Base-by-base conservation (phyloP, 2,329 filamentous ascomycete genomes). In the Neophaeococcomyces aloes region DNA sequence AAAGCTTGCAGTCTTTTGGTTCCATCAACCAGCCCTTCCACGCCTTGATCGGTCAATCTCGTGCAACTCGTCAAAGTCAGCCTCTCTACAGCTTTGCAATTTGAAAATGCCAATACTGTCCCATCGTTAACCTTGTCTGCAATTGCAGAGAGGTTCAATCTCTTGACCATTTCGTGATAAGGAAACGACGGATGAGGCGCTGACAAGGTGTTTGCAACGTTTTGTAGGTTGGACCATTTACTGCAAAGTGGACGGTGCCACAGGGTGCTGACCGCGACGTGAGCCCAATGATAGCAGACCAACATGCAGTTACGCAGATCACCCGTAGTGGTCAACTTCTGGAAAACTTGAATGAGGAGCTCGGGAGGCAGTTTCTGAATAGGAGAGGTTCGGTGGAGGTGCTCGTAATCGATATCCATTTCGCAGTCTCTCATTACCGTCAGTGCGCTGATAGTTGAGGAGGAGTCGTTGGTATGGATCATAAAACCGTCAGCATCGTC, bases 401-500 rank as follows among this genome's bases (percentile, higher is more conserved):
- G 78, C 41, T 67, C 65, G 7, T 67, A 51, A 19, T 57, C 49
- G 29, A 58, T 44, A 32, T 61, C 57, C 51, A 78, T 78, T 59
- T 74, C 80, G 75, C 80, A 82, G 57, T 86, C 83, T 58, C 80
- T 79, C 47, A 86, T 74, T 48, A 83, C 82, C 35, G 83, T 83
- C 27, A 86, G 78, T 35, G 53, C 51, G 42, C 86, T 87, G 45
- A 95, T 75, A 1, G 89, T 95, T 1, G 89, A 95, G 61, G 91
- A 77, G 3, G 89, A 95, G 66, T 95, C 89, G 67, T 95, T 94
- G 56, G 71, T 64, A 53, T 83, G 81, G 45, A 75, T 76, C 61
- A 83, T 81, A 63, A 91, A 91, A 64, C 91, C 94, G 66, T 95
- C 89, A 54, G 87, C 94, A 65, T 95, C 89, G 65, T 93, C 86